phyloP scores from a whole-genome alignment of 192 early-diverging fungal species.

The Endogone sp. region DNA sequence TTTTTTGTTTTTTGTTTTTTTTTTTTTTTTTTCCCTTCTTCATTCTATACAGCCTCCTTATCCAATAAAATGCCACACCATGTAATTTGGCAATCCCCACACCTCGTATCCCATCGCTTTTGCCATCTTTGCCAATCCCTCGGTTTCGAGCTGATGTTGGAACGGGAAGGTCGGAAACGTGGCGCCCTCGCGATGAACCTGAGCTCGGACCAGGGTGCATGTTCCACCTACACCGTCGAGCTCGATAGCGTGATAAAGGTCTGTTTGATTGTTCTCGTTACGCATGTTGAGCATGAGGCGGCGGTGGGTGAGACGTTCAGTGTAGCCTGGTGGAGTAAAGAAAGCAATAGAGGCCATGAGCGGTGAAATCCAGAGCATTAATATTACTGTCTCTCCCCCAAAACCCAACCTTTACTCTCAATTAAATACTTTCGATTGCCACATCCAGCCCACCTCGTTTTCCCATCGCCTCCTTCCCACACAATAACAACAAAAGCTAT shows the following conservation, averaged over 20 bases:
- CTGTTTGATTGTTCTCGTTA: slow-evolving; percentile 12
- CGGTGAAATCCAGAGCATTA: background rate
- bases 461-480: background rate
- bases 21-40: background rate
- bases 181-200: slow-evolving; percentile 60
- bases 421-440: too few relatives aligned
- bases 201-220: slow-evolving; percentile 60
- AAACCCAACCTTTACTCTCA: background rate
- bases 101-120: slow-evolving; percentile 55
- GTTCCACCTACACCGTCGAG: slow-evolving; percentile 67
- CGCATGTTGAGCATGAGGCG: slow-evolving; percentile 39
- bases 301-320: slow-evolving; percentile 35
- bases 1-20: too few relatives aligned
- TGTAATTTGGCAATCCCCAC: slow-evolving; percentile 56
- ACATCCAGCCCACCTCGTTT: too few relatives aligned
- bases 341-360: background rate
- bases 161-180: slow-evolving; percentile 58
- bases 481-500: background rate
- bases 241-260: slow-evolving; percentile 36
- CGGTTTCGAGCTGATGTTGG: slow-evolving; percentile 63
- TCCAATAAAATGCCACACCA: slow-evolving; percentile 43
- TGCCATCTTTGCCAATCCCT: slow-evolving; percentile 69
- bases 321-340: slow-evolving; percentile 33
- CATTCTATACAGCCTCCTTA: background rate
- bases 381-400: background rate